phyloP scores from a whole-genome alignment of 1,284 basidiomycete genomes.

The Pulveroboletus sp. region DNA sequence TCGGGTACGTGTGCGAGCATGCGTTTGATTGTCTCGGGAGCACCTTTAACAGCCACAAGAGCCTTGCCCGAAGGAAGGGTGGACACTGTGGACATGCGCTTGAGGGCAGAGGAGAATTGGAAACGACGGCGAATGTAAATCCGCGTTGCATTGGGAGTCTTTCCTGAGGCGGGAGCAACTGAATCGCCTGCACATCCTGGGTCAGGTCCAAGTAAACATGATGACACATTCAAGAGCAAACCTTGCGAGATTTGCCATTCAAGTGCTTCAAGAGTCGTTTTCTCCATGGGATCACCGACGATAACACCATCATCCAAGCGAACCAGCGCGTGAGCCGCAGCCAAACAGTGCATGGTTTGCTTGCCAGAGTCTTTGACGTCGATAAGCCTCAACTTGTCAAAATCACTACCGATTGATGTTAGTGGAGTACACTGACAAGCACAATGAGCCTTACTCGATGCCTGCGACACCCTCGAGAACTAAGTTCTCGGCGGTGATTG shows the following conservation, averaged over 20 bases:
- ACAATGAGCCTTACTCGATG: conserved; percentile 61
- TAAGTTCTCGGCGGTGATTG: conserved; percentile 93
- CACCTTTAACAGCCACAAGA: conserved; percentile 84
- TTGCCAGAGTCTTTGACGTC: conserved; percentile 75
- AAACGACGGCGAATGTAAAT: conserved; percentile 85
- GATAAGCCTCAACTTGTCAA: conserved; percentile 68
- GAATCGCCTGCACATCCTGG: conserved; percentile 52
- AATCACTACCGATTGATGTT: conserved; percentile 42
- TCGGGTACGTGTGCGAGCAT: conserved; percentile 80
- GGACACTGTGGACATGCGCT: conserved; percentile 93
- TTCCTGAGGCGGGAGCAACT: conserved; percentile 58
- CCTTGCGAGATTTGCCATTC: conserved; percentile 88
- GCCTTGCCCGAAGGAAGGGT: conserved; percentile 61
- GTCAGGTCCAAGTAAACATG: background rate
- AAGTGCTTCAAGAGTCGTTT: conserved; percentile 90
- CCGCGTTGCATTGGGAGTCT: conserved; percentile 54
- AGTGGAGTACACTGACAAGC: conserved; percentile 4
- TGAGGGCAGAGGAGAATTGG: conserved; percentile 94
- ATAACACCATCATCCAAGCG: conserved; percentile 89
- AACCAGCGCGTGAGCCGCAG: conserved; percentile 94
- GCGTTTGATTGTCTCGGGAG: conserved; percentile 88
- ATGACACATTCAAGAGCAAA: conserved; percentile 26
- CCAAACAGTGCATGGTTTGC: conserved; percentile 87
- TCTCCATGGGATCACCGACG: conserved; percentile 99
- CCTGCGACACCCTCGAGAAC: conserved; percentile 91